Base-by-base conservation (phyloP, 139 green algal genomes). In the Nannochloris sp. region DNA sequence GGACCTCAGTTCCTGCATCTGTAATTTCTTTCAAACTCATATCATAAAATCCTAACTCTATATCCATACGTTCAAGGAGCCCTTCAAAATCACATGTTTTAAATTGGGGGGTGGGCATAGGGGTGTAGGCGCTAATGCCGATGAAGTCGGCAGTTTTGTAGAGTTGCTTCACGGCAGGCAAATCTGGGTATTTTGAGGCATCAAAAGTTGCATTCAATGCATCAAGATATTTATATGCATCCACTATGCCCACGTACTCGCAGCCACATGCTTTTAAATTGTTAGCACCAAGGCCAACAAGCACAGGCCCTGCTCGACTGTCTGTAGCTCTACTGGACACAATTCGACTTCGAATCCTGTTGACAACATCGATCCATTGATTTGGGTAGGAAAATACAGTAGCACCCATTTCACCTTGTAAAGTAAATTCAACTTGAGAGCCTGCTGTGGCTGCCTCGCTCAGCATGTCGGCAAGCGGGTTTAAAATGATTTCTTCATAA, bases 101-200 rank as follows among this genome's bases (percentile, higher is more conserved):
- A 32, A 72, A 66, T 4, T 30, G 59, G 24, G 74, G 69, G 0
- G 66, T 62, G 7, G 46, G 51, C 54, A 72, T 73, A 7, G 78
- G 71, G 1, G 69, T 65, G 24, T 85, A 85, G 4, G 71, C 67
- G 5, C 66, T 78, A 39, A 85, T 74, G 34, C 74, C 73, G 6
- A 80, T 33, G n/a, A 80, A 85, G 37, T 82, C 70, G 25, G 58
- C 27, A 10, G 14, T 38, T 1, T 66, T 27, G 42, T 73, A 85
- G 30, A 77, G 54, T 8, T 55, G 19, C 32, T 25, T 54, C 6
- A 65, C 13, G 7, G 59, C 39, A 32, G 15, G 13, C 2, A 64
- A 54, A 55, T 54, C 19, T n/a, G 15, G 13, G 14, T 32, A 55
- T 47, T 62, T 47, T 29, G 33, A 51, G 3, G 33, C 27, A 15